Base-by-base conservation (phyloP, 176 grass and related monocot species). In the Luzula sylvatica region DNA sequence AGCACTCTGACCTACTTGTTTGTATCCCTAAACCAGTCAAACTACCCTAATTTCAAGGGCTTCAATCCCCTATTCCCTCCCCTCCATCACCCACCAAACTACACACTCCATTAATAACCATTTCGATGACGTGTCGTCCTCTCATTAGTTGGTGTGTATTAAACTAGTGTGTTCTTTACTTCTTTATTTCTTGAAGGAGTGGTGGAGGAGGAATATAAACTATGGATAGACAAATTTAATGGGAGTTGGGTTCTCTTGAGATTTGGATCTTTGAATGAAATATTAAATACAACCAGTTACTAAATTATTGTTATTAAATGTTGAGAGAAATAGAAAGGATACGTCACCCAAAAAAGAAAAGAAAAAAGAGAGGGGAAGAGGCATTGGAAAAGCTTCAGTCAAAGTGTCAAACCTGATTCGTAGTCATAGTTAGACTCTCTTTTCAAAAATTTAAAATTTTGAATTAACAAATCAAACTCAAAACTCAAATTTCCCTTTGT, bases 351-450 rank as follows among this genome's bases (percentile, higher is more conserved):
- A 39, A 5, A 53, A 42, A 50, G 24, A 61, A 35, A 66, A n/a
- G n/a, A n/a, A 3, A 6, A 11, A 45, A 20, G 45, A 63, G 65
- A 80, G 64, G 50, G 53, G 65, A 47, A 47, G 23, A 55, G 21
- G 13, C 0, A 4, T 20, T 44, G 50, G 65, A 58, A 72, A 82
- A 23, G 46, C 39, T 38, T 19, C 61, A 51, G 87, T 93, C 81
- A 86, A 93, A 93, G 69, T 61, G 68, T 92, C 77, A 81, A 90
- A 86, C 80, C 73, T 78, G 68, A 67, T 72, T 69, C 69, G 44
- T 15, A 11, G 20, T 23, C 56, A 52, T 21, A 55, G 38, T 48
- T 42, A 46, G 58, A n/a, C 3, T 43, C 28, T 46, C 42, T 39
- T 67, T 6, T 24, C 22, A 41, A 39, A 67, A 39, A 8, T 38